Base-by-base conservation (phyloP, 345 rosid species). In the Rhizophora apiculata region DNA sequence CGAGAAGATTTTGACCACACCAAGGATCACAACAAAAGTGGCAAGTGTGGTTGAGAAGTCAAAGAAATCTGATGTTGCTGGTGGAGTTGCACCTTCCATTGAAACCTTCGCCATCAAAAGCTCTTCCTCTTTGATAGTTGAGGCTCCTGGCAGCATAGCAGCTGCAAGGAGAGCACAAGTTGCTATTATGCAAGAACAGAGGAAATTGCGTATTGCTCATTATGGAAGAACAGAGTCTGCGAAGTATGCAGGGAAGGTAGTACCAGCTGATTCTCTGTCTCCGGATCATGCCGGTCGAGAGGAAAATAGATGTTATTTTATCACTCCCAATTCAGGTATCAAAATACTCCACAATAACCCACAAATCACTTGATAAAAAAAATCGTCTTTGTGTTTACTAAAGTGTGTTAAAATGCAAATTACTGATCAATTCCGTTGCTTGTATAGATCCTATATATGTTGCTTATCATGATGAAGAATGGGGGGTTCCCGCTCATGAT, bases 401-500 rank as follows among this genome's bases (percentile, higher is more conserved):
- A 34, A 34, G 37, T 1, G 9, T 34, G 10, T 8, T 34, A 7
- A 34, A 34, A 34, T 34, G 37, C 10, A 34, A 34, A 34, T 34
- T 7, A 34, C 18, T 9, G 46, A 49, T 9, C 4, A 18, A 20
- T 49, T n/a, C 27, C 19, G 1, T 6, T 69, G 60, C 19, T 65
- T 64, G 15, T 32, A 30, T 85, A 89, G 92, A 90, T 82, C 90
- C 89, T 43, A 63, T 85, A 32, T 88, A 85, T 70, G 87, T 88
- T 19, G 87, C 86, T 73, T 90, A 86, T 79, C 92, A 88, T 74
- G 92, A 90, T 67, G 73, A 81, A 67, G 96, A 88, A 84, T 90
- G 96, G 93, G 96, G 96, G 65, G 88, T 90, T 67, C 86, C 93
- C 37, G 86, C 84, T 43, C 87, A 90, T 63, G 86, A 88, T 78